Conservation (phyloP, 2,329 filamentous ascomycete species). For the Rutstroemia sp. region DNA sequence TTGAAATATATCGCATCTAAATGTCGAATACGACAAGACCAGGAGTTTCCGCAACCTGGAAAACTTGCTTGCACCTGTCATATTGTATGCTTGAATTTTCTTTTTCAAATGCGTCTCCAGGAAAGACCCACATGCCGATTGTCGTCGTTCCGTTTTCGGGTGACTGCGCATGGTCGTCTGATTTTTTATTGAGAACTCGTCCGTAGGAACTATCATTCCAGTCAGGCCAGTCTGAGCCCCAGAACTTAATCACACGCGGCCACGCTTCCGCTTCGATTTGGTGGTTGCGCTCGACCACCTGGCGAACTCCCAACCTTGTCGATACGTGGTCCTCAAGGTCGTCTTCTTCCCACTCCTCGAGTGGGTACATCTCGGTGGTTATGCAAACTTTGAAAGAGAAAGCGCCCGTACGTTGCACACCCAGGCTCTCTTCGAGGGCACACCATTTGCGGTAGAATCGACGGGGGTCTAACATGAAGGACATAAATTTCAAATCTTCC, state of each 20-base stretch:
- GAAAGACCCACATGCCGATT: neutral
- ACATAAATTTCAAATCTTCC: neutral
- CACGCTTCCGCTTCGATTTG: neutral
- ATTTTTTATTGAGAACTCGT: no score
- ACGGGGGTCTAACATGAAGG: neutral
- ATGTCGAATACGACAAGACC: neutral
- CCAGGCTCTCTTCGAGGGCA: neutral
- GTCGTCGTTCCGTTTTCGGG: neutral
- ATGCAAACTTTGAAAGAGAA: neutral
- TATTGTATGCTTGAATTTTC: neutral
- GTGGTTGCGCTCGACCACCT: neutral
- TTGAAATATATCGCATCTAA: no score
- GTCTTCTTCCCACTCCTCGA: neutral
- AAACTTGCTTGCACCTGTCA: neutral
- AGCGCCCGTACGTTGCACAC: neutral
- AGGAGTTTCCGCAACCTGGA: neutral
- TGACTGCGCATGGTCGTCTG: neutral
- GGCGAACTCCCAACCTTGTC: neutral
- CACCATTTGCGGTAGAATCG: neutral
- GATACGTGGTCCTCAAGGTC: neutral
- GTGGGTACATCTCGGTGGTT: neutral
- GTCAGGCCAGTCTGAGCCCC: neutral
- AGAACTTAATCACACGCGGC: neutral
- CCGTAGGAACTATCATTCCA: neutral
- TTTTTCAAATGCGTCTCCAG: neutral